These are phyloP conservation scores for Sordariomycetes sp. DNA, from an alignment of 2,329 filamentous ascomycete species.

Conservation along the genomic window DNA sequence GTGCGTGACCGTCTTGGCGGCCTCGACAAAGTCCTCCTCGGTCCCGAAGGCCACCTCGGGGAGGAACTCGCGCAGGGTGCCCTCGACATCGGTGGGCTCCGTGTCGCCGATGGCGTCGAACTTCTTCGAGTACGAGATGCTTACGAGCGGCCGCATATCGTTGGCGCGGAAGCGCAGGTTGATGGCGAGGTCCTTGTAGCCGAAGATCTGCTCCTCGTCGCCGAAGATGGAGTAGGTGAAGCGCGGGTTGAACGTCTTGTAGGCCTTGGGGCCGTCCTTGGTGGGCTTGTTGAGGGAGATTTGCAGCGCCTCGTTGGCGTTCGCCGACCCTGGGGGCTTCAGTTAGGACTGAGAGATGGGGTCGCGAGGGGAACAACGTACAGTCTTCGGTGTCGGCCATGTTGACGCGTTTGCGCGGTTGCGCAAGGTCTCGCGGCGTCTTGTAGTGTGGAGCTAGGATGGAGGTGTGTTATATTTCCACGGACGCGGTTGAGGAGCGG, in stretches of 20 bases:
- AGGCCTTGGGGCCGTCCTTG: slow-evolving; percentile 33
- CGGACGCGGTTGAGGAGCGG: background rate
- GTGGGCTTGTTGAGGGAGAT: slow-evolving; percentile 44
- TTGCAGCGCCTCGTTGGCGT: slow-evolving; percentile 48
- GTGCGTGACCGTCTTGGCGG: slow-evolving; percentile 30
- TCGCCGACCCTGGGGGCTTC: slow-evolving; percentile 36
- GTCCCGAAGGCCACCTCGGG: slow-evolving; percentile 62
- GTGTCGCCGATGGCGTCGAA: slow-evolving; percentile 56
- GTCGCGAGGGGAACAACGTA: background rate
- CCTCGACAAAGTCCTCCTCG: slow-evolving; percentile 45
- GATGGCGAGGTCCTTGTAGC: slow-evolving; percentile 72
- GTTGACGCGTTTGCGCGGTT: background rate
- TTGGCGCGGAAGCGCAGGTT: slow-evolving; percentile 52
- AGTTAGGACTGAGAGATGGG: background rate
- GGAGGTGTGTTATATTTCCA: background rate
- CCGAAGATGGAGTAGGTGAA: slow-evolving; percentile 91
- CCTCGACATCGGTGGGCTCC: slow-evolving; percentile 55
- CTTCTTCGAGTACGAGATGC: slow-evolving; percentile 58
- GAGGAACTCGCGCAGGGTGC: slow-evolving; percentile 50
- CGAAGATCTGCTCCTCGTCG: slow-evolving; percentile 84
- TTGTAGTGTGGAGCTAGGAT: background rate
- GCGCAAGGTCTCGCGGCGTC: background rate
- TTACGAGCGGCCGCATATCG: slow-evolving; percentile 68
- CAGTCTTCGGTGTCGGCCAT: slow-evolving; percentile 4
- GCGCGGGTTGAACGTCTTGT: slow-evolving; percentile 64